Evolutionary conservation across 345 rosid species (phyloP).

Genomic region (Gynandropsis gynandra): DNA sequence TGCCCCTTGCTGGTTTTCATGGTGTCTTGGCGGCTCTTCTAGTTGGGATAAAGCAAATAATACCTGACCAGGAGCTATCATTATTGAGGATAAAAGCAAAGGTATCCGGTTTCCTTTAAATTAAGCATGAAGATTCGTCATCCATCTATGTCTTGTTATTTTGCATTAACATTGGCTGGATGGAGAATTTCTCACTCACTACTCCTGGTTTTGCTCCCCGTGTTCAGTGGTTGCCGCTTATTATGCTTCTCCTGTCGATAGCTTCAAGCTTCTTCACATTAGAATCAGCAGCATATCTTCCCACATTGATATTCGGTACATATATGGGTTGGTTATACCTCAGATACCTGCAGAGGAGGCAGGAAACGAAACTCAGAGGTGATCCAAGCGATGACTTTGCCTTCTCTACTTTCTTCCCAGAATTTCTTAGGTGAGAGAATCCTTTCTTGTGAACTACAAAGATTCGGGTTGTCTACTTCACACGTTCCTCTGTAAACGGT

Average conservation of each 20-base stretch:
- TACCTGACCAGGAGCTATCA: slow-evolving; percentile 87
- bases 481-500: slow-evolving; percentile 1
- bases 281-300: slow-evolving; percentile 73
- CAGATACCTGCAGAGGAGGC: slow-evolving; percentile 77
- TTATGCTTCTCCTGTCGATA: slow-evolving; percentile 56
- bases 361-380: slow-evolving; percentile 83
- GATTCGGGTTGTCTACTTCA: slow-evolving; percentile 5
- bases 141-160: slow-evolving; percentile 7
- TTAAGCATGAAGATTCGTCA: neutral
- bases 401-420: slow-evolving; percentile 92
- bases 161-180: neutral
- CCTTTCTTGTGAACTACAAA: neutral
- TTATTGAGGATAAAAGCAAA: slow-evolving; percentile 74
- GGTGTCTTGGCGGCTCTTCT: slow-evolving; percentile 83
- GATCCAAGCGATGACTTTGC: slow-evolving; percentile 94
- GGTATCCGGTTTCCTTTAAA: slow-evolving; percentile 32
- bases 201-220: slow-evolving; percentile 17
- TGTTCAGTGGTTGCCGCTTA: slow-evolving; percentile 93
- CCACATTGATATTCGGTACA: slow-evolving; percentile 83
- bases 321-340: slow-evolving; percentile 91
- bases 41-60: slow-evolving; percentile 91
- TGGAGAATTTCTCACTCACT: slow-evolving; percentile 17
- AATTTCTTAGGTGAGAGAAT: slow-evolving; percentile 53
- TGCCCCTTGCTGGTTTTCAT: slow-evolving; percentile 93
- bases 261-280: slow-evolving; percentile 66